Conservation (phyloP, 768 basidiomycete genomes). For the Tulasnella sp. region DNA sequence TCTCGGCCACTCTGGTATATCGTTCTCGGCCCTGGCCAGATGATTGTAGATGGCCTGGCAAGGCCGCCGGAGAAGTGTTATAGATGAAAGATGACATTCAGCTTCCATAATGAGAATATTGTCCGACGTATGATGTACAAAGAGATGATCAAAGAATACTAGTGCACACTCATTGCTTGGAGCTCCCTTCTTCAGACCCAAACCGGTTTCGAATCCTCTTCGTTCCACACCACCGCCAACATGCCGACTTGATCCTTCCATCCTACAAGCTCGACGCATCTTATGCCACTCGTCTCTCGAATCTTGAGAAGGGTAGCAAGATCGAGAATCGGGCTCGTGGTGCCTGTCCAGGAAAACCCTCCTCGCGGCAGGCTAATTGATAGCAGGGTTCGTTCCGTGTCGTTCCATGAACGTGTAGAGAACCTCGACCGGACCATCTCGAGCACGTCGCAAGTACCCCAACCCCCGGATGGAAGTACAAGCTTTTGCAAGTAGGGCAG, state of each 20-base stretch:
- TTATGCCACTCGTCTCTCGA: background rate
- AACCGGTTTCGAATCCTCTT: background rate
- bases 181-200: background rate
- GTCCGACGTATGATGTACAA: too few species aligned
- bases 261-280: background rate
- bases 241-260: background rate
- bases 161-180: too few species aligned
- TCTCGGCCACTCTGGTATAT: too few species aligned
- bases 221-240: background rate
- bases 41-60: too few species aligned
- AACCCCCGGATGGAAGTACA: background rate
- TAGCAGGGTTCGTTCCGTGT: background rate
- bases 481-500: background rate
- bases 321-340: background rate
- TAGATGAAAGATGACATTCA: too few species aligned
- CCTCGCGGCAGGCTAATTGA: background rate
- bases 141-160: too few species aligned
- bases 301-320: background rate
- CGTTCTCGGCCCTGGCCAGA: too few species aligned
- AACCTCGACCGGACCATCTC: background rate
- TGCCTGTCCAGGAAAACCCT: background rate
- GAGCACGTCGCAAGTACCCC: background rate
- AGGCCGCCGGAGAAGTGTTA: too few species aligned
- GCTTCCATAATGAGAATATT: too few species aligned
- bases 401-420: background rate